These are phyloP conservation scores for Mariannaea elegans DNA, from an alignment of 2,329 filamentous ascomycete species.

Conservation along the genomic window DNA sequence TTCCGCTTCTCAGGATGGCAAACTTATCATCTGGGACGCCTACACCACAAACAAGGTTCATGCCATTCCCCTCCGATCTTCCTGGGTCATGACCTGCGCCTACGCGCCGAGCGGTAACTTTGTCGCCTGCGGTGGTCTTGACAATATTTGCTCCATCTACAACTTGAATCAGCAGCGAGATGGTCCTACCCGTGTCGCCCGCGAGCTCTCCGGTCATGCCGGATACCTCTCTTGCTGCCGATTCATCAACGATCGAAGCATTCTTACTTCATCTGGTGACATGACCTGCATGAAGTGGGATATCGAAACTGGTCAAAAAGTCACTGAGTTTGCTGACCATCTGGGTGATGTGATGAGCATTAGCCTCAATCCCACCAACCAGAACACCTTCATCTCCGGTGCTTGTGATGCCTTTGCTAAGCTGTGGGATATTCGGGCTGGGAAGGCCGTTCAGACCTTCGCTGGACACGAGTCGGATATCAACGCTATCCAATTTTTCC, in stretches of 20 bases:
- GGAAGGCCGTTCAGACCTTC: constrained; percentile 98
- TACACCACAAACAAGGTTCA: constrained; percentile 99
- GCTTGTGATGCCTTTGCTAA: constrained; percentile 99
- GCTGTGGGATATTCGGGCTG: constrained; percentile 97
- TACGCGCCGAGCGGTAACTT: constrained; percentile 99
- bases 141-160: constrained; percentile 99
- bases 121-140: constrained; percentile 96
- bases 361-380: constrained; percentile 98
- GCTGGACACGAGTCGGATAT: constrained; percentile 98
- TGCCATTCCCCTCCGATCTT: constrained; percentile 95
- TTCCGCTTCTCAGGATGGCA: constrained; percentile 97
- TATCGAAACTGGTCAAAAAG: constrained; percentile 96
- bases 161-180: constrained; percentile 94
- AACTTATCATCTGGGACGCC: constrained; percentile 99
- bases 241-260: constrained; percentile 98
- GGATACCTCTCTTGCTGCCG: constrained; percentile 98
- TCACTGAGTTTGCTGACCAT: constrained; percentile 98
- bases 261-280: constrained; percentile 96
- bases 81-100: constrained; percentile 99
- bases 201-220: constrained; percentile 95
- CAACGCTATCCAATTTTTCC: constrained; percentile 99
- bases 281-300: constrained; percentile 99
- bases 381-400: constrained; percentile 99
- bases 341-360: constrained; percentile 99
- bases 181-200: constrained; percentile 94